Conservation (phyloP, 352 stramenopile species). For the Globisporangium spiculum region DNA sequence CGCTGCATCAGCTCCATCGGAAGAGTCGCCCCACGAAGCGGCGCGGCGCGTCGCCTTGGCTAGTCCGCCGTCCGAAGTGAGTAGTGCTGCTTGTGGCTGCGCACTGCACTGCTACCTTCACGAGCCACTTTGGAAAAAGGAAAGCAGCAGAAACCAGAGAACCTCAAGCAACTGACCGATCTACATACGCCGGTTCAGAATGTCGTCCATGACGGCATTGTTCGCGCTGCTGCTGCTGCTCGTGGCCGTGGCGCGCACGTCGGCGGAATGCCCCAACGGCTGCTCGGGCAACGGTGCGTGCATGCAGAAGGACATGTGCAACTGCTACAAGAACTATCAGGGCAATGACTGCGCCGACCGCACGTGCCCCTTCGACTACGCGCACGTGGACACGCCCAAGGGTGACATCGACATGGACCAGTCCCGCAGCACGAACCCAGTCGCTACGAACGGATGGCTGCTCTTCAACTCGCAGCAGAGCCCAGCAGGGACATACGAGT, state of each 20-base stretch:
- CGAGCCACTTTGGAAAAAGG: slow-evolving; percentile 15
- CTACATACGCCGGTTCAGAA: slow-evolving; percentile 3
- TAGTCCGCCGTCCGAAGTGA: too few relatives aligned
- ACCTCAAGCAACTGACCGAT: background rate
- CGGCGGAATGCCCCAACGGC: slow-evolving; percentile 69
- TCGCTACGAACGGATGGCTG: slow-evolving; percentile 45
- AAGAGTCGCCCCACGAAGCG: background rate
- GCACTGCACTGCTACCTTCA: background rate
- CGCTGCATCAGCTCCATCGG: too few relatives aligned
- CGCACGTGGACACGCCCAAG: slow-evolving; percentile 90
- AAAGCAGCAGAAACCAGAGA: background rate
- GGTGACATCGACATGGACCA: slow-evolving; percentile 92
- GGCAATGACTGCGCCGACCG: slow-evolving; percentile 80
- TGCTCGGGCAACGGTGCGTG: slow-evolving; percentile 84
- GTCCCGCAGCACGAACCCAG: slow-evolving; percentile 3
- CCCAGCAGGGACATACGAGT: slow-evolving; percentile 69
- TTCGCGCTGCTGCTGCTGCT: slow-evolving; percentile 23
- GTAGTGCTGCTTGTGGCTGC: background rate
- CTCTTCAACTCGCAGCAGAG: slow-evolving; percentile 71
- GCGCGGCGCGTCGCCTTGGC: background rate
- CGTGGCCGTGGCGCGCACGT: slow-evolving; percentile 19
- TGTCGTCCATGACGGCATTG: slow-evolving; percentile 3
- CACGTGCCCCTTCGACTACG: slow-evolving; percentile 83
- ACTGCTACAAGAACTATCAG: slow-evolving; percentile 85
- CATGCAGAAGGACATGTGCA: slow-evolving; percentile 77